These are phyloP conservation scores for Excoecaria agallocha DNA, from an alignment of 345 rosid genomes.

Conservation along the genomic window DNA sequence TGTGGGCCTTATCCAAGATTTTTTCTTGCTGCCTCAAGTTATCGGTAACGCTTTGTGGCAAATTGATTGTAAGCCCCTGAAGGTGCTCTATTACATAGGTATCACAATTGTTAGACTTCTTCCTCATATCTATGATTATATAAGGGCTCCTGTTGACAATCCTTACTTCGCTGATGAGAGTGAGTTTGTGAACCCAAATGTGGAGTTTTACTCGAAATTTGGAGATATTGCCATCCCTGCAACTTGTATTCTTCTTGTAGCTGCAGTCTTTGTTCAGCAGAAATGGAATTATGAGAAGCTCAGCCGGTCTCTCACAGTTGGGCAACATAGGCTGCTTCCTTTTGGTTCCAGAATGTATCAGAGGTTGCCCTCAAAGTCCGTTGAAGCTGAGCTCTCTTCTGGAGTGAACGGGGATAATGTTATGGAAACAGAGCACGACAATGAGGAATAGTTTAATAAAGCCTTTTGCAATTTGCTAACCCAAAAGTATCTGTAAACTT, in stretches of 20 bases:
- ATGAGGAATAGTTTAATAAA: conserved; percentile 41
- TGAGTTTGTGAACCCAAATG: conserved; percentile 66
- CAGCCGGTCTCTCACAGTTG: conserved; percentile 44
- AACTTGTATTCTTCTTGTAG: conserved; percentile 57
- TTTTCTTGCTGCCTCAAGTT: conserved; percentile 87
- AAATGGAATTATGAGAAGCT: conserved; percentile 75
- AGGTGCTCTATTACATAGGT: conserved; percentile 62
- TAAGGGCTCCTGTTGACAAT: conserved; percentile 49
- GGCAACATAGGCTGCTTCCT: conserved; percentile 59
- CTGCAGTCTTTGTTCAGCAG: conserved; percentile 61
- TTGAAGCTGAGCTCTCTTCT: conserved; percentile 69
- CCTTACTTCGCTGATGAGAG: conserved; percentile 64
- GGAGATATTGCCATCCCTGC: conserved; percentile 74
- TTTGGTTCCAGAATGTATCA: conserved; percentile 51
- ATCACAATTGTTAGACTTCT: conserved; percentile 69
- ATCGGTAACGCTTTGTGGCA: conserved; percentile 74
- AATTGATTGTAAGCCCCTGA: conserved; percentile 54
- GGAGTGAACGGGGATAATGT: conserved; percentile 34
- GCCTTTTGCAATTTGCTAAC: conserved; percentile 15
- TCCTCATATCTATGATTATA: conserved; percentile 72
- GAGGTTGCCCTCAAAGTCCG: conserved; percentile 56
- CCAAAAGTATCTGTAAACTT: conserved; percentile 12
- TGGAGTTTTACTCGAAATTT: conserved; percentile 69
- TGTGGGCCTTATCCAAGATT: conserved; percentile 79
- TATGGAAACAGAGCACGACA: conserved; percentile 21